phyloP scores from a whole-genome alignment of 257 asterid species.

The Jacaranda copaia region DNA sequence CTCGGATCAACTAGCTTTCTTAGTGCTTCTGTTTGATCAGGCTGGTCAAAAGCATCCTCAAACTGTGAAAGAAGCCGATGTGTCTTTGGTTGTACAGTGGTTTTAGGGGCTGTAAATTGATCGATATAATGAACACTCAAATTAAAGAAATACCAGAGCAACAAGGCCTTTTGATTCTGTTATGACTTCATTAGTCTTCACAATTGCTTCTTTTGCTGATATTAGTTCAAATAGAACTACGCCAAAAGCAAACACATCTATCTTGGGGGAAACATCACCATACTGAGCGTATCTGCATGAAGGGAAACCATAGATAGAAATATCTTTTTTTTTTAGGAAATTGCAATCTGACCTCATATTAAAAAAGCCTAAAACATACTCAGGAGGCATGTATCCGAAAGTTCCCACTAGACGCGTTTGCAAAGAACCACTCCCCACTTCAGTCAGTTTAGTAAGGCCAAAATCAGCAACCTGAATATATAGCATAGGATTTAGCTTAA shows the following conservation, averaged over 20 bases:
- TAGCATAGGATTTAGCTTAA: slow-evolving; percentile 8
- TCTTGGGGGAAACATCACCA: slow-evolving; percentile 79
- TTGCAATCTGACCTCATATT: background rate
- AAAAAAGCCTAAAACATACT: slow-evolving; percentile 47
- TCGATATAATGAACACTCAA: background rate
- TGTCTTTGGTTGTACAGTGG: background rate
- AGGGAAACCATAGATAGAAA: background rate
- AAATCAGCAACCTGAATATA: slow-evolving; percentile 82
- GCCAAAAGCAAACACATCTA: slow-evolving; percentile 88
- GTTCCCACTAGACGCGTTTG: slow-evolving; percentile 90
- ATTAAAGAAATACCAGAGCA: slow-evolving; percentile 57
- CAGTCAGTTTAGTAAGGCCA: slow-evolving; percentile 82
- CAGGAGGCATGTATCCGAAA: slow-evolving; percentile 92
- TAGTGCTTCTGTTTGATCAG: slow-evolving; percentile 60
- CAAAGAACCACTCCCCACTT: slow-evolving; percentile 74
- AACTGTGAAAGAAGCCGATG: slow-evolving; percentile 51
- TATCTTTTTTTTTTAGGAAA: background rate
- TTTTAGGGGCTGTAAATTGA: background rate
- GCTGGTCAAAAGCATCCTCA: slow-evolving; percentile 62
- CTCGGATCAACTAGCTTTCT: slow-evolving; percentile 74
- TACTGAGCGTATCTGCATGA: slow-evolving; percentile 74
- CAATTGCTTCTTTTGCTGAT: slow-evolving; percentile 79
- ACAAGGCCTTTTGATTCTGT: slow-evolving; percentile 80
- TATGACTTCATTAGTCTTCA: slow-evolving; percentile 59
- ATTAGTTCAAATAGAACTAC: slow-evolving; percentile 81